A percentile compares a stretch with the other conserved stretches of the same genome.
phyloP scores from a whole-genome alignment of 495 filamentous ascomycete species.

The Achaetomiella virescens region DNA sequence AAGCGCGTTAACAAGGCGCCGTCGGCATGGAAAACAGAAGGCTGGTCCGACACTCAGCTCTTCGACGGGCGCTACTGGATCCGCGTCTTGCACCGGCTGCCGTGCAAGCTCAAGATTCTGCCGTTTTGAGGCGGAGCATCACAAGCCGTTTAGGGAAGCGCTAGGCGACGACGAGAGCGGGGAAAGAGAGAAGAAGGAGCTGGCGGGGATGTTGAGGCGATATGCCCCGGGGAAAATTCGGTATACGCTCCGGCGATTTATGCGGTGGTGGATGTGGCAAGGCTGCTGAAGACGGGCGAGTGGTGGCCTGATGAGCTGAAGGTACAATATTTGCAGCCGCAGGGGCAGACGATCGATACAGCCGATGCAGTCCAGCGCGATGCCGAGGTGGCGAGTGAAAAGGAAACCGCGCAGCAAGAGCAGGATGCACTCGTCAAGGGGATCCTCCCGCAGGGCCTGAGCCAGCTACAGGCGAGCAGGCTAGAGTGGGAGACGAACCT shows the following conservation, averaged over 20 bases:
- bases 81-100: slow-evolving; percentile 42
- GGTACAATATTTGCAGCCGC: neutral
- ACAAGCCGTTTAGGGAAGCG: slow-evolving; percentile 37
- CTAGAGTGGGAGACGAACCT: slow-evolving; percentile 5
- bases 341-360: neutral
- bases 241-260: slow-evolving; percentile 48
- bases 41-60: slow-evolving; percentile 45
- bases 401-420: neutral
- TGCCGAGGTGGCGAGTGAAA: neutral
- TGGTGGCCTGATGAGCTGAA: slow-evolving; percentile 19
- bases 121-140: slow-evolving; percentile 47
- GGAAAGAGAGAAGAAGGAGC: slow-evolving; percentile 6
- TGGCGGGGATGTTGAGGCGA: slow-evolving; percentile 31
- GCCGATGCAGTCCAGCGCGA: neutral
- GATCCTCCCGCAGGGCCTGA: neutral
- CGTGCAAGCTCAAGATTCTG: slow-evolving; percentile 37
- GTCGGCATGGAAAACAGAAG: slow-evolving; percentile 5
- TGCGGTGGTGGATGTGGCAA: slow-evolving; percentile 20
- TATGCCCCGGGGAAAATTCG: slow-evolving; percentile 47
- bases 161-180: slow-evolving; percentile 22
- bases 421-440: neutral
- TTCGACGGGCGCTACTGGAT: slow-evolving; percentile 89
- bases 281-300: slow-evolving; percentile 8
- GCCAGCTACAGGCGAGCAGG: neutral
- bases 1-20: slow-evolving; percentile 3